Percentiles rank a stretch among this genome's conserved stretches.
phyloP scores from a whole-genome alignment of 1,284 basidiomycete genomes.

The Tylopilus orsonianus region DNA sequence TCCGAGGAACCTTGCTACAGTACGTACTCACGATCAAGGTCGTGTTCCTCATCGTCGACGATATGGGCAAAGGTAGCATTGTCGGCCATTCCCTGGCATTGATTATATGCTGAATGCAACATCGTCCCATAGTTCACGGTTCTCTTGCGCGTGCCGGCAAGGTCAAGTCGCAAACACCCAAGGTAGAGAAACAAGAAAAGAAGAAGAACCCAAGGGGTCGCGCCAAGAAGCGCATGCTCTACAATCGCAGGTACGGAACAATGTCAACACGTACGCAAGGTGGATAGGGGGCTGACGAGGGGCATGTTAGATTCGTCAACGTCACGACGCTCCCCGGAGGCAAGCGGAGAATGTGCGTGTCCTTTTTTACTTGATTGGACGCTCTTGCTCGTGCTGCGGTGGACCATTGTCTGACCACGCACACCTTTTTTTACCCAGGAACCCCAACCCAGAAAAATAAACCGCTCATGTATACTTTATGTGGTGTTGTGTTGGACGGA shows the following conservation, averaged over 20 bases:
- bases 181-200: conserved; percentile 98
- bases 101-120: background rate
- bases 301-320: conserved; percentile 80
- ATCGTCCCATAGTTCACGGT: conserved; percentile 82
- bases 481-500: too few species aligned
- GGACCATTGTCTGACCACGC: conserved; percentile 67
- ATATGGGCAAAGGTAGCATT: conserved; percentile 67
- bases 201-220: conserved; percentile 95
- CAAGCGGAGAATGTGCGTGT: conserved; percentile 93
- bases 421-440: conserved; percentile 47
- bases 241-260: conserved; percentile 82
- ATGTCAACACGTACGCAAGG: background rate
- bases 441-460: conserved; percentile 83
- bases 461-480: conserved; percentile 19
- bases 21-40: conserved; percentile 2
- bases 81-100: conserved; percentile 3
- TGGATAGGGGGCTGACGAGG: conserved; percentile 5
- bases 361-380: conserved; percentile 3
- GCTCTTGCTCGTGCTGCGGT: conserved; percentile 42
- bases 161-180: conserved; percentile 97
- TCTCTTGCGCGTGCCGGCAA: conserved; percentile 99
- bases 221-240: conserved; percentile 93
- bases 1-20: background rate
- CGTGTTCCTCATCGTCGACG: conserved; percentile 41
- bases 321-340: conserved; percentile 88